These are phyloP conservation scores for Eucalyptus marginata DNA, from an alignment of 345 rosid genomes.

Conservation along the genomic window DNA sequence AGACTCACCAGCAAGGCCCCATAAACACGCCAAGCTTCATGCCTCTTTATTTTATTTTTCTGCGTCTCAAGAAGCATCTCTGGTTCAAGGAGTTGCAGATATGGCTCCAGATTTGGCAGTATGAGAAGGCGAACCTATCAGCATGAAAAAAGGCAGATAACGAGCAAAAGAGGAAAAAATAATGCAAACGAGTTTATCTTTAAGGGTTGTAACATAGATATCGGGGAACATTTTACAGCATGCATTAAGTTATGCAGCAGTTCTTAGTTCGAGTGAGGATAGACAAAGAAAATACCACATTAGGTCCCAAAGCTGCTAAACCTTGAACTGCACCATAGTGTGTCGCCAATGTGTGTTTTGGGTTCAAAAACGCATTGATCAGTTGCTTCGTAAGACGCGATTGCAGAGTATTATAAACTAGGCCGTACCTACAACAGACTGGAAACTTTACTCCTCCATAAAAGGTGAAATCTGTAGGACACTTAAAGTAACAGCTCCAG, in stretches of 20 bases:
- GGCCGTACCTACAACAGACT: slow-evolving; percentile 59
- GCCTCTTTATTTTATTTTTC: slow-evolving; percentile 79
- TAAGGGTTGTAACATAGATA: background rate
- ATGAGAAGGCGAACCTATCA: slow-evolving; percentile 69
- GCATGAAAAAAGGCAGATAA: background rate
- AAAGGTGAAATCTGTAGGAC: background rate
- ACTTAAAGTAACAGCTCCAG: background rate
- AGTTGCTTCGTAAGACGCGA: slow-evolving; percentile 84
- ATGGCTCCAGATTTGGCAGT: slow-evolving; percentile 72
- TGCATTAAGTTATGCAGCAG: background rate
- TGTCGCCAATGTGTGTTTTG: slow-evolving; percentile 76
- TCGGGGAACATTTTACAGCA: background rate
- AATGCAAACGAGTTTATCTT: background rate
- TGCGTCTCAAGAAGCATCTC: slow-evolving; percentile 80
- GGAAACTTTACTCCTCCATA: background rate
- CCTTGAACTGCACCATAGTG: slow-evolving; percentile 99
- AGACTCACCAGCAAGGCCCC: slow-evolving; percentile 72
- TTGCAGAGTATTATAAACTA: slow-evolving; percentile 71
- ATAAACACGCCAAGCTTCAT: slow-evolving; percentile 92
- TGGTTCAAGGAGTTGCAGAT: slow-evolving; percentile 76
- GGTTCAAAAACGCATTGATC: slow-evolving; percentile 79
- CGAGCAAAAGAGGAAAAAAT: background rate
- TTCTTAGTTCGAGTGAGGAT: background rate
- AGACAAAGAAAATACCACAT: slow-evolving; percentile 48
- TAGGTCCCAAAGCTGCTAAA: slow-evolving; percentile 80